Conservation (phyloP, 768 basidiomycete genomes). For the Cubamyces lactineus region DNA sequence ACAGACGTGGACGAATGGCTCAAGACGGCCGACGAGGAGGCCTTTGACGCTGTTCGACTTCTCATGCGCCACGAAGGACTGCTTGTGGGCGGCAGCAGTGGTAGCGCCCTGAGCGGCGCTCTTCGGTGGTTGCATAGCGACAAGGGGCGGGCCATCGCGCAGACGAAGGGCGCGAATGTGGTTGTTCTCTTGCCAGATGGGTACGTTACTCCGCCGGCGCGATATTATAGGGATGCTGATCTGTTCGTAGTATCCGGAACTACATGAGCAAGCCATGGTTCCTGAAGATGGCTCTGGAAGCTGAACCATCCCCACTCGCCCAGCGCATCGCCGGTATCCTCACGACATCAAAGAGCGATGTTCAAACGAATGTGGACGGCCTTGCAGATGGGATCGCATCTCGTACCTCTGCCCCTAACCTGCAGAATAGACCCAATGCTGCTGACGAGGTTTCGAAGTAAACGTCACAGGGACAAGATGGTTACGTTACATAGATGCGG, state of each 20-base stretch:
- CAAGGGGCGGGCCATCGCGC: conserved; percentile 63
- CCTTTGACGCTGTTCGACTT: conserved; percentile 73
- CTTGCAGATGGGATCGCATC: conserved; percentile 27
- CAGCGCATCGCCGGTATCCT: conserved; percentile 48
- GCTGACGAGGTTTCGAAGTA: conserved; percentile 21
- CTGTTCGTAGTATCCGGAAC: conserved; percentile 70
- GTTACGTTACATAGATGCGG: not conserved
- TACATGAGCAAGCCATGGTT: conserved; percentile 97
- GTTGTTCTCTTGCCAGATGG: conserved; percentile 91
- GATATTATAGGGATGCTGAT: not conserved
- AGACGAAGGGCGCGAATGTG: conserved; percentile 79
- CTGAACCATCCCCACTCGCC: conserved; percentile 58
- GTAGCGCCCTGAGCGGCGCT: conserved; percentile 80
- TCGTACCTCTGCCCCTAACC: conserved; percentile 19
- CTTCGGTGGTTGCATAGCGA: conserved; percentile 76
- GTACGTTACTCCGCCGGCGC: conserved; percentile 47
- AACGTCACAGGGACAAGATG: not conserved
- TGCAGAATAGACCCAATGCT: conserved; percentile 25
- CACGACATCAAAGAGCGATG: conserved; percentile 27
- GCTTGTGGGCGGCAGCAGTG: conserved; percentile 92
- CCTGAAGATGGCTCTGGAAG: conserved; percentile 63
- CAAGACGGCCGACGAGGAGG: conserved; percentile 81
- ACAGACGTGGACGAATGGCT: conserved; percentile 75
- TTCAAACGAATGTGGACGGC: conserved; percentile 24
- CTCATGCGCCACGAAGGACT: conserved; percentile 88